Conservation (phyloP, 495 filamentous ascomycete species). For the Cudoniella acicularis region DNA sequence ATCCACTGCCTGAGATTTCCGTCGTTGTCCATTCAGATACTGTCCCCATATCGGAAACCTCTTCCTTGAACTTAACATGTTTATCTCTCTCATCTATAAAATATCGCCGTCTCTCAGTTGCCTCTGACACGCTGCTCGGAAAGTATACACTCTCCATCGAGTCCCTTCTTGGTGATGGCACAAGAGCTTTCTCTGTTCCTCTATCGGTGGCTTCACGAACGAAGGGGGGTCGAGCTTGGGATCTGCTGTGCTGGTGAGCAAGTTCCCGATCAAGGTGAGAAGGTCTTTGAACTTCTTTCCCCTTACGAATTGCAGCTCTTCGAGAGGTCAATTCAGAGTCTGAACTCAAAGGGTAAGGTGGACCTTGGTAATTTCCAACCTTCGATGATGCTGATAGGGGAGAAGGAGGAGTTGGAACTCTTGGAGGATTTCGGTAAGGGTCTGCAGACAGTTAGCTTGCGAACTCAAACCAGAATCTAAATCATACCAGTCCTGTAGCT, state of each 20-base stretch:
- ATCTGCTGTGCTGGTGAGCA: neutral
- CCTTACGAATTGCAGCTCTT: neutral
- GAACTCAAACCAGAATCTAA: neutral
- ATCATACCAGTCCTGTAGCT: slow-evolving; percentile 10
- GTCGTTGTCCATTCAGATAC: neutral
- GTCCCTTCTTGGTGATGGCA: neutral
- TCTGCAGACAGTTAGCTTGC: neutral
- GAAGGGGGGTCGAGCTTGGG: neutral
- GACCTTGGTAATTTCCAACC: neutral
- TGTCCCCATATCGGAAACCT: neutral
- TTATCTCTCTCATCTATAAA: neutral
- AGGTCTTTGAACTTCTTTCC: neutral
- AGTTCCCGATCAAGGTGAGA: neutral
- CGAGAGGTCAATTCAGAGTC: neutral
- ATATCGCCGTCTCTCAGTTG: neutral
- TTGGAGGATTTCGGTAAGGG: neutral
- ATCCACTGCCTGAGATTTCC: neutral
- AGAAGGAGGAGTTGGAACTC: slow-evolving; percentile 9
- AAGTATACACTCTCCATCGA: neutral
- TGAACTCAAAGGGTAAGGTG: neutral
- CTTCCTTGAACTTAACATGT: neutral
- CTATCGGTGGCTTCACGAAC: slow-evolving; percentile 1
- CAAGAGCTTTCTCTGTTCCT: neutral
- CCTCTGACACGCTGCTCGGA: neutral
- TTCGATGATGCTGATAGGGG: neutral